Conservation (phyloP, 352 stramenopile species). For the Globisporangium splendens region DNA sequence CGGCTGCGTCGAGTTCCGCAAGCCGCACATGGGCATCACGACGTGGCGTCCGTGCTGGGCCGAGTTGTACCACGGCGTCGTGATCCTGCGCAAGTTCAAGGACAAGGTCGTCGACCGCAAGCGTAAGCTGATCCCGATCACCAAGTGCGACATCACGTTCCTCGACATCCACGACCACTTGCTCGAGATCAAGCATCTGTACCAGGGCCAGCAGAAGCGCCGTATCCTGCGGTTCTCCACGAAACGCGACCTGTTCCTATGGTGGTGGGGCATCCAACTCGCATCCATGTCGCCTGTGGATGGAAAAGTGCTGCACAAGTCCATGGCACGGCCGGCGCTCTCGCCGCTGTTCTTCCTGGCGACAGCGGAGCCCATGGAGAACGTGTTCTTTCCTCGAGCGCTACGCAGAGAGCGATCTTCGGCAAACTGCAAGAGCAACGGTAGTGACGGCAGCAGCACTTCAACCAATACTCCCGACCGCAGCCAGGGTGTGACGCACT, state of each 20-base stretch:
- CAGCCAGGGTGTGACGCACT: constrained; percentile 39
- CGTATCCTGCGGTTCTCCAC: constrained; percentile 43
- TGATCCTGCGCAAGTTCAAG: constrained; percentile 55
- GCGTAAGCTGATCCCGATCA: constrained; percentile 48
- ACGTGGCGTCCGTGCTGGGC: constrained; percentile 56
- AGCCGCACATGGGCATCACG: constrained; percentile 38
- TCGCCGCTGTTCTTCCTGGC: constrained; percentile 53
- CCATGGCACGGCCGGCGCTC: constrained; percentile 37
- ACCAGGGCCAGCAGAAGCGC: constrained; percentile 42
- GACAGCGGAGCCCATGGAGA: constrained; percentile 44
- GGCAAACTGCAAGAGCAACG: neutral
- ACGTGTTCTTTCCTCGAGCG: constrained; percentile 54
- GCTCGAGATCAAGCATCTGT: constrained; percentile 58
- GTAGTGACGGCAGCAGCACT: neutral
- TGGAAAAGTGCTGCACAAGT: constrained; percentile 40
- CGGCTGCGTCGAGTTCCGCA: constrained; percentile 40
- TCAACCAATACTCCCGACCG: constrained; percentile 1
- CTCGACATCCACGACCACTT: constrained; percentile 46
- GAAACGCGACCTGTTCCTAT: constrained; percentile 64
- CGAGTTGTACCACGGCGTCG: constrained; percentile 64
- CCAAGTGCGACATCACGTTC: constrained; percentile 38
- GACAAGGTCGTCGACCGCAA: constrained; percentile 52
- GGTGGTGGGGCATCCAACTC: constrained; percentile 77
- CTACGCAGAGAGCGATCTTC: constrained; percentile 13
- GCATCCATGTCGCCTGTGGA: constrained; percentile 42